Conservation (phyloP, 805 yeast genomes). For the Yarrowia sp. region DNA sequence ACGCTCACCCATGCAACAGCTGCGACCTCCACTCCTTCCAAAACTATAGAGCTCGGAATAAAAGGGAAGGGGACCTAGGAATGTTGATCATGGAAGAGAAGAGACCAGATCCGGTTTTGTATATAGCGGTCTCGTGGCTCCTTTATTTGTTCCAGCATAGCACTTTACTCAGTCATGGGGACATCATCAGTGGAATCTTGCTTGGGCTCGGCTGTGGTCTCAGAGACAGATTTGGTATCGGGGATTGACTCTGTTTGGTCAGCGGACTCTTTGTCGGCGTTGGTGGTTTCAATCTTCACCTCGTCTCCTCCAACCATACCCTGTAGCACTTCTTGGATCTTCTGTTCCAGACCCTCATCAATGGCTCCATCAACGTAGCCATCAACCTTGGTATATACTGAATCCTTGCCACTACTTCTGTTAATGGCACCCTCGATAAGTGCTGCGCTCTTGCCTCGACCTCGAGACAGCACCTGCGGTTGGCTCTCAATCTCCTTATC, state of each 20-base stretch:
- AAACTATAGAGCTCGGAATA: not conserved
- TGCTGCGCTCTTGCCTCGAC: conserved; percentile 32
- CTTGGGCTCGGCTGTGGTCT: not conserved
- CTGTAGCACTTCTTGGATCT: conserved; percentile 14
- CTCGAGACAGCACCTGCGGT: conserved; percentile 30
- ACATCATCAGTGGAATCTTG: not conserved
- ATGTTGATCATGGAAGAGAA: not conserved
- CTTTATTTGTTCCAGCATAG: not conserved
- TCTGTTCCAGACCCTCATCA: conserved; percentile 16
- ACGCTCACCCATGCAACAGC: not conserved
- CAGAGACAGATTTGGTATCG: not conserved
- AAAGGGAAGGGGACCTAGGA: not conserved
- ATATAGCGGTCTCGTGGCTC: not conserved
- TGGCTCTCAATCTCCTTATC: conserved; percentile 31
- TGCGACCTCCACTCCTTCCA: not conserved
- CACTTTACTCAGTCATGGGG: not conserved
- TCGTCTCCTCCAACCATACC: not conserved
- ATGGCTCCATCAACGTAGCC: conserved; percentile 25
- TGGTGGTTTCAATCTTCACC: not conserved
- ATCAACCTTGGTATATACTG: conserved; percentile 27
- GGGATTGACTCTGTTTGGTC: not conserved
- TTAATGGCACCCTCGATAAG: conserved; percentile 31
- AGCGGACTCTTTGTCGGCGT: not conserved
- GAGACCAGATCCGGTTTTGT: not conserved
- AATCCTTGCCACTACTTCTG: conserved; percentile 27